phyloP scores from a whole-genome alignment of 495 filamentous ascomycete genomes.

The Chlorociboria aeruginascens region DNA sequence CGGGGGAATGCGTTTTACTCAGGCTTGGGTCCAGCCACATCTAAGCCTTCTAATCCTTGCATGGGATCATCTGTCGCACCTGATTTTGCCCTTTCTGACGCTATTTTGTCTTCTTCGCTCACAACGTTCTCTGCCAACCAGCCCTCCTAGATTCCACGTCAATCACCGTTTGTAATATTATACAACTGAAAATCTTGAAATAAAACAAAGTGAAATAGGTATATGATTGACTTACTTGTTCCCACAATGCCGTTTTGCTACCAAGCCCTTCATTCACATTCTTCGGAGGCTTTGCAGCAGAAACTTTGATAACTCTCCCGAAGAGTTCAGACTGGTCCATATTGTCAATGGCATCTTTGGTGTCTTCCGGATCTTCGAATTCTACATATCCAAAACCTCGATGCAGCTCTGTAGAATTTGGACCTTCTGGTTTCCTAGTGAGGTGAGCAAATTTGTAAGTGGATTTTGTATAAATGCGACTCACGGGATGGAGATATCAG shows the following conservation, averaged over 20 bases:
- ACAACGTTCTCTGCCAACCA: conserved; percentile 88
- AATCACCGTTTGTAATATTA: conserved; percentile 17
- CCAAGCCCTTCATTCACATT: conserved; percentile 76
- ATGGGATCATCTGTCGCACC: conserved; percentile 67
- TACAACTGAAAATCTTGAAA: too few relatives aligned
- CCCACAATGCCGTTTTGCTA: conserved; percentile 94
- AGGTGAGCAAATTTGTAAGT: conserved; percentile 2
- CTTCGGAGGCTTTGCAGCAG: conserved; percentile 84
- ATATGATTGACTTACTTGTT: conserved; percentile 56
- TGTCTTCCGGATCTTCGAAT: conserved; percentile 76
- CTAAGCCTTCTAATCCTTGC: conserved; percentile 86
- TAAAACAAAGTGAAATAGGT: not conserved
- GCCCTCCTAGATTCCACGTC: conserved; percentile 54
- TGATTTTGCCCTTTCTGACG: conserved; percentile 43
- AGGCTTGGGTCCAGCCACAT: conserved; percentile 84
- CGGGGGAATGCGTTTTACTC: conserved; percentile 21
- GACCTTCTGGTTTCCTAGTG: conserved; percentile 34
- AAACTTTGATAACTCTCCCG: conserved; percentile 83
- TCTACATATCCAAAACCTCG: conserved; percentile 96
- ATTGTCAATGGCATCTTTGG: conserved; percentile 94
- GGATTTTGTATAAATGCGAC: conserved; percentile 25
- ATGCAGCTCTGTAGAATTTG: conserved; percentile 52
- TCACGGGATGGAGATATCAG: conserved; percentile 69
- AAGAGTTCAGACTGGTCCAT: conserved; percentile 98
- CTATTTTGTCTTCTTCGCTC: conserved; percentile 69